Evolutionary conservation across 1,139 yeast genomes (phyloP), one percentile per base, ranked within the genome.

Genomic region (Pichia sp.): DNA sequence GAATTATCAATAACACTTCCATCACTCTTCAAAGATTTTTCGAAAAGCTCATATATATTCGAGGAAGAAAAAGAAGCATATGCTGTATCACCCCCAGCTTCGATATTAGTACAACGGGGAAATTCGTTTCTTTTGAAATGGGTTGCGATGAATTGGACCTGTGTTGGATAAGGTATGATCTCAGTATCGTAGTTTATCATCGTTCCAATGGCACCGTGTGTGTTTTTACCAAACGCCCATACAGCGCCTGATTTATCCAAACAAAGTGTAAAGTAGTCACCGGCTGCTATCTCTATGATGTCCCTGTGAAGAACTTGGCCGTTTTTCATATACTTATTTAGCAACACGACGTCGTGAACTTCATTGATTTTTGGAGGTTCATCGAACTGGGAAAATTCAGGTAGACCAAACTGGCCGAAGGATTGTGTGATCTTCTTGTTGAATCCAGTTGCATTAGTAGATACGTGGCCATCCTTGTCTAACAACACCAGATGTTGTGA

Each of bases 161-260:
- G 73, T 48, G 78, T 79, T 1, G 98, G 98, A 42, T 84, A 79
- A 2, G 95, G 82, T 51, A 85, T 77, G 51, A 78, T 73, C 61
- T 87, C 90, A 12, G 87, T 81, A 55, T 81, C 81, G 64, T 81
- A 81, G 31, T 80, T 75, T 51, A 86, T 84, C 8, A 84, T 83
- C 50, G 81, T 75, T n/a, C 92, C 96, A 58, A 95, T 76, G 66
- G 93, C 93, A 29, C 99, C 98, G 67, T 73, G 80, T 2, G 80
- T 74, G 67, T 93, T 93, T 57, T 81, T 81, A 34, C 99, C 99
- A 81, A 95, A 92, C 1, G 91, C 79, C 81, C 86, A 87, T 17
- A 90, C 73, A 56, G 77, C 75, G 16, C 93, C 95, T 29, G 75
- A 66, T 2, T 73, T 63, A 61, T 89, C 93, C 34, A 79, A 68